Base-by-base conservation (phyloP, 1,284 basidiomycete genomes). In the Lentinus polychrous region DNA sequence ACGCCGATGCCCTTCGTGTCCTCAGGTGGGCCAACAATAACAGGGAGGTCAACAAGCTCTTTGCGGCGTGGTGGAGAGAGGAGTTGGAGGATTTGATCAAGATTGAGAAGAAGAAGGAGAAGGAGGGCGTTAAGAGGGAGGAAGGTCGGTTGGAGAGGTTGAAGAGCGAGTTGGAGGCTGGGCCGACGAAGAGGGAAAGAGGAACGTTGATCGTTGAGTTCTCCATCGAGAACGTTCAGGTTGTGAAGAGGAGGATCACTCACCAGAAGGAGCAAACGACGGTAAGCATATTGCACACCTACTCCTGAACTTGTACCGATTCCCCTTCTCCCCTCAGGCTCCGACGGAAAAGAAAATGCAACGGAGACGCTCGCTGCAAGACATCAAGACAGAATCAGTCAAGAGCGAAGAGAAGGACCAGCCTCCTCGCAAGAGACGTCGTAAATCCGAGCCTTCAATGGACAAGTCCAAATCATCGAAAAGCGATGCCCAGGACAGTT, bases 1-100 rank as follows among this genome's bases (percentile, higher is more conserved):
- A 97, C 63, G 80, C 85, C 8, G 92, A 98, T 61, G 93, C 94
- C 2, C 73, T 99, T 31, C 86, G 91, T 38, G 88, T 97, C 1
- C 67, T 99, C 32, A 78, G 95, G 18, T 99, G 92, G 91, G 85
- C 88, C 14, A 99, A 99, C 70, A 95, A 91, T 62, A 94, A 95
- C 61, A 66, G 76, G 0, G 76, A 74, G 1, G 76, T 88, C 0
- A 77, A 75, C 1, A 57, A 65, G 18, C 66, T 95, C 49, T 81
- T 93, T 60, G 76, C 79, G 58, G 71, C 71, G 48, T 93, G 93
- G 94, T 92, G 86, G 83, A 82, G 79, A 57, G 82, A 83, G 43
- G 91, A 94, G 65, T 67, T 93, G 37, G 75, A 77, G 55, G 83
- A 86, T 51, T 65, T 89, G 43, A 61, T 89, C 42, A 79, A 83